Percentiles rank a stretch among this genome's conserved stretches.
phyloP scores from a whole-genome alignment of 495 filamentous ascomycete species.

The Aspergillus coremiiformis region DNA sequence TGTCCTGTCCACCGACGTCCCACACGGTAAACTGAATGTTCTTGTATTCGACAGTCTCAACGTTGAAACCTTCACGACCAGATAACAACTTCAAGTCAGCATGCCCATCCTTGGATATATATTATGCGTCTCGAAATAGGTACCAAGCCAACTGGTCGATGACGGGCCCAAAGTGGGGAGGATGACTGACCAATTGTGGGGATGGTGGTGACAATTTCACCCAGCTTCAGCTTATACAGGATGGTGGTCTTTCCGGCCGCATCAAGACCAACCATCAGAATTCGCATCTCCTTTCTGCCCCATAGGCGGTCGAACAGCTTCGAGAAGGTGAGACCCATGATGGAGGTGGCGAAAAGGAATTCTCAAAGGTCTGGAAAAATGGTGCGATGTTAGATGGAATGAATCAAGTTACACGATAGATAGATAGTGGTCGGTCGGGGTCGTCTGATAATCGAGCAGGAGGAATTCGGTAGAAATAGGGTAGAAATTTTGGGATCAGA shows the following conservation, averaged over 20 bases:
- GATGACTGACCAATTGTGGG: slow-evolving; percentile 89
- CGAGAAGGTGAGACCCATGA: slow-evolving; percentile 91
- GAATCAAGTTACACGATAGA: neutral
- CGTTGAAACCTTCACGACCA: slow-evolving; percentile 78
- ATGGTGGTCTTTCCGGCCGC: slow-evolving; percentile 99
- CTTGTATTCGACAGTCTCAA: slow-evolving; percentile 99
- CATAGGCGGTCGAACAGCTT: slow-evolving; percentile 91
- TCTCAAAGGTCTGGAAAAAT: slow-evolving; percentile 22
- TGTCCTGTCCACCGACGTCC: slow-evolving; percentile 99
- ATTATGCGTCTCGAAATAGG: neutral
- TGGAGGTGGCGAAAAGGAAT: slow-evolving; percentile 43
- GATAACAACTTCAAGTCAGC: neutral
- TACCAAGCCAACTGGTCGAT: neutral
- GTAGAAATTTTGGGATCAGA: slow-evolving; percentile 6
- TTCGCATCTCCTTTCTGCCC: slow-evolving; percentile 99
- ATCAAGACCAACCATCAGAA: slow-evolving; percentile 98
- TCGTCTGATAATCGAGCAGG: neutral
- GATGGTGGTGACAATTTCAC: slow-evolving; percentile 99
- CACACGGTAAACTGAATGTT: slow-evolving; percentile 99
- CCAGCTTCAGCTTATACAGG: slow-evolving; percentile 99
- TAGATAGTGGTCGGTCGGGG: neutral
- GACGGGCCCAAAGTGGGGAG: slow-evolving; percentile 6
- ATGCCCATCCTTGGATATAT: neutral
- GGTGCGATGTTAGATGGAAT: slow-evolving; percentile 21
- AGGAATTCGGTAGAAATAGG: slow-evolving; percentile 1